Percentiles rank a stretch among this genome's conserved stretches.
Evolutionary conservation across 345 rosid genomes (phyloP).

Genomic region (Eutrema japonicum): DNA sequence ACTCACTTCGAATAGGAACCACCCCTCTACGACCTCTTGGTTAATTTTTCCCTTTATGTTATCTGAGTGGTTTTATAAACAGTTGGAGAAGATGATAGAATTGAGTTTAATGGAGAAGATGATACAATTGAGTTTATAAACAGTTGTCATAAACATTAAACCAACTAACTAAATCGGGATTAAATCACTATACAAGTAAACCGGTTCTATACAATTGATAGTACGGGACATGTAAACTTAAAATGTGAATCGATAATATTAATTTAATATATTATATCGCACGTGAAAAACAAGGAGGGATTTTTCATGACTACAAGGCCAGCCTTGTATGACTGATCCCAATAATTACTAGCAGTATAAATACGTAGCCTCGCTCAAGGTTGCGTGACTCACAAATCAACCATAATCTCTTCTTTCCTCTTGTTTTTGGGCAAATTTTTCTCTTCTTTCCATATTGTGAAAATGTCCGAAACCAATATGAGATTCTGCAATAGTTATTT

Average conservation of each 20-base stretch:
- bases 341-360: conserved; percentile 37
- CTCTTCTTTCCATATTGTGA: conserved; percentile 1
- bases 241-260: conserved; percentile 8
- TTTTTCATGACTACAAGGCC: neutral
- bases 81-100: too few species aligned
- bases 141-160: too few species aligned
- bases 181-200: too few species aligned
- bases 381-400: conserved; percentile 35
- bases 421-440: neutral
- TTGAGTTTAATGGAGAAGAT: too few species aligned
- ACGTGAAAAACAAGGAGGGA: conserved; percentile 25
- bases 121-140: too few species aligned
- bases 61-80: too few species aligned
- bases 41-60: too few species aligned
- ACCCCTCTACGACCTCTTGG: too few species aligned
- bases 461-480: conserved; percentile 35
- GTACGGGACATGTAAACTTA: neutral
- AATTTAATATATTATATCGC: neutral
- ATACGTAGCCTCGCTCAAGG: conserved; percentile 23
- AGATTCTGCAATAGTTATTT: conserved; percentile 38
- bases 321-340: conserved; percentile 15
- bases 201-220: too few species aligned
- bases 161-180: too few species aligned
- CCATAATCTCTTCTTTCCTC: conserved; percentile 20
- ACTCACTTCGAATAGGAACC: too few species aligned